Evolutionary conservation across 1,139 yeast species (phyloP).

Genomic region (Candida dubliniensis): DNA sequence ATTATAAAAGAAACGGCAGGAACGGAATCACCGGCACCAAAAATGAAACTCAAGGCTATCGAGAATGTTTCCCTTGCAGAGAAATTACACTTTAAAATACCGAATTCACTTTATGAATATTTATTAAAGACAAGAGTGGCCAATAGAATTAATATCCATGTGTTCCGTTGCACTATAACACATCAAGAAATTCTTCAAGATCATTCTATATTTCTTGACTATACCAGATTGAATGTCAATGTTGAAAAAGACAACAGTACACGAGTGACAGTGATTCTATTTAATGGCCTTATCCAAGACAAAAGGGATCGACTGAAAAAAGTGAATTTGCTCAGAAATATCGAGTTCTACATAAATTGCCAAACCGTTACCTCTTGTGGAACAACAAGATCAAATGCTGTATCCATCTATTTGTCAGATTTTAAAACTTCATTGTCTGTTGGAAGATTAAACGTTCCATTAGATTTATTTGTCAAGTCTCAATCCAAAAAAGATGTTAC

Average conservation of each 20-base stretch:
- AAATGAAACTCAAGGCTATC: not conserved
- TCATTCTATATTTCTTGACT: constrained; percentile 28
- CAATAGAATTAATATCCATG: constrained; percentile 34
- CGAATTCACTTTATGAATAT: constrained; percentile 16
- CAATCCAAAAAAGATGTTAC: not conserved
- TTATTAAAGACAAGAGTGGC: constrained; percentile 22
- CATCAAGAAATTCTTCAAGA: constrained; percentile 20
- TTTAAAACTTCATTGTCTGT: constrained; percentile 22
- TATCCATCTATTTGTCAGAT: constrained; percentile 17
- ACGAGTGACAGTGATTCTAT: constrained; percentile 24
- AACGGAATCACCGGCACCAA: not conserved
- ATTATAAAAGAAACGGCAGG: constrained; percentile 2
- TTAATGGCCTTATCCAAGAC: constrained; percentile 33
- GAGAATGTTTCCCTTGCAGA: constrained; percentile 10
- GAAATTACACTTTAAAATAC: constrained; percentile 12
- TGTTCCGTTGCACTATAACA: constrained; percentile 25
- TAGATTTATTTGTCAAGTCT: constrained; percentile 20
- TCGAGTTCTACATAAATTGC: constrained; percentile 29
- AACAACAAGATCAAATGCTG: constrained; percentile 12
- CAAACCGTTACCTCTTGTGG: constrained; percentile 27
- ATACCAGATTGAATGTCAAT: constrained; percentile 29
- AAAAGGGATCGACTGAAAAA: constrained; percentile 16
- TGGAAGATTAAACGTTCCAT: constrained; percentile 29
- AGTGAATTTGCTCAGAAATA: constrained; percentile 27
- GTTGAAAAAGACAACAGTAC: constrained; percentile 21